Evolutionary conservation across 352 stramenopile genomes (phyloP).

Genomic region (Phytophthora cryptogea): DNA sequence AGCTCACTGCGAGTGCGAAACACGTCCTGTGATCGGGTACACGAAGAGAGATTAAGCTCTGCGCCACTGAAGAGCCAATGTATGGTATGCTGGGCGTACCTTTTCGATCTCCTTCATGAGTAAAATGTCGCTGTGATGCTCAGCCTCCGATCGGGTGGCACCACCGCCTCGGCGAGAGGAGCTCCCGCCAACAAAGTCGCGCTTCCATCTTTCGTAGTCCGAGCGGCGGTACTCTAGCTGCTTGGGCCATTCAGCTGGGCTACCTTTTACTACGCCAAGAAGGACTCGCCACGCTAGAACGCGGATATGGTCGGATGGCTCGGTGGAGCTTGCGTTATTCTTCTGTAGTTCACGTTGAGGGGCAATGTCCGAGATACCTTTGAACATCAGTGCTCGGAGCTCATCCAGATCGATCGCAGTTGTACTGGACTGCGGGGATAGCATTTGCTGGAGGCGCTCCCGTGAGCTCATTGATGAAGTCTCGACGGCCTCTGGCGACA

Average conservation of each 20-base stretch:
- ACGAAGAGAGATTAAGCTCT: not conserved
- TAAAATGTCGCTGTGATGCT: slow-evolving; percentile 36
- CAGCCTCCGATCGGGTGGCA: slow-evolving; percentile 13
- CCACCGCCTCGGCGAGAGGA: slow-evolving; percentile 17
- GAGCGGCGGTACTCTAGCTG: slow-evolving; percentile 24
- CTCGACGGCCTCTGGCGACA: no score
- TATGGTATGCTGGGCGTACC: slow-evolving; percentile 18
- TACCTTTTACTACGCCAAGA: slow-evolving; percentile 40
- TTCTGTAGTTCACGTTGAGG: not conserved
- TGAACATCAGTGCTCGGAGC: slow-evolving; percentile 27
- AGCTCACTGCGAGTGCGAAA: slow-evolving; percentile 61
- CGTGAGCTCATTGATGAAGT: slow-evolving; percentile 6
- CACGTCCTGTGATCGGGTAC: slow-evolving; percentile 43
- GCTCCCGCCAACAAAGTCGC: slow-evolving; percentile 38
- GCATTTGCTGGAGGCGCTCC: slow-evolving; percentile 11
- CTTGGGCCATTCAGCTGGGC: slow-evolving; percentile 17
- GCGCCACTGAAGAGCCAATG: no score
- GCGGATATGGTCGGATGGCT: slow-evolving; percentile 15
- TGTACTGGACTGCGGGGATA: slow-evolving; percentile 8
- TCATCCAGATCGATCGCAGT: slow-evolving; percentile 26
- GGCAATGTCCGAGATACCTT: slow-evolving; percentile 4
- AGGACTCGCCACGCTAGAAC: slow-evolving; percentile 45
- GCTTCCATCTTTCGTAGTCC: slow-evolving; percentile 41
- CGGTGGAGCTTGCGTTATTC: not conserved
- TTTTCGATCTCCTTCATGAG: slow-evolving; percentile 73